Evolutionary conservation across 164 flowering plant species (phyloP).

Genomic region (Stephania yunnanensis): DNA sequence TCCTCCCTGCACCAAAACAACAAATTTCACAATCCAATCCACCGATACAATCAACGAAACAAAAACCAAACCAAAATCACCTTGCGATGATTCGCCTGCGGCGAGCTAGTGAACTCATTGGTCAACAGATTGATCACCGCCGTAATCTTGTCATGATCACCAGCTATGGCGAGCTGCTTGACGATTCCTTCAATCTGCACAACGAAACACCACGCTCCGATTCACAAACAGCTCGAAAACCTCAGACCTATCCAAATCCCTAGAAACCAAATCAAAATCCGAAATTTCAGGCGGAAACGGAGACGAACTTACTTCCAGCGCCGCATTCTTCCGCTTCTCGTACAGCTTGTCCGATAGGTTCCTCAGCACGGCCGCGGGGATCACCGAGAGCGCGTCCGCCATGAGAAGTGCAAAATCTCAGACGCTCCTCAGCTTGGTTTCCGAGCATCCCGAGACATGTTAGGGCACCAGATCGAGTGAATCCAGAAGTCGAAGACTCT

Average conservation of each 20-base stretch:
- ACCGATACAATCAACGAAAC: not conserved
- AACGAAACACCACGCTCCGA: not conserved
- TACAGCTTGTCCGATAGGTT: conserved; percentile 89
- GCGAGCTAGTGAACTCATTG: conserved; percentile 69
- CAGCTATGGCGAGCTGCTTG: conserved; percentile 58
- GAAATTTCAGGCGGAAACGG: not conserved
- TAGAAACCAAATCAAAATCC: not conserved
- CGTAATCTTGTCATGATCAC: conserved; percentile 82
- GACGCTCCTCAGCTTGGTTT: conserved; percentile 11
- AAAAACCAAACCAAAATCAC: conserved; percentile 21
- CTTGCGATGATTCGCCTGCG: conserved; percentile 93
- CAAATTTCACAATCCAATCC: not conserved
- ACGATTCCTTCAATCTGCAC: conserved; percentile 88
- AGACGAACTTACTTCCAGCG: conserved; percentile 55
- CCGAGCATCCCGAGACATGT: conserved; percentile 26
- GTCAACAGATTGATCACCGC: conserved; percentile 73
- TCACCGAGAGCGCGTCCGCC: conserved; percentile 60
- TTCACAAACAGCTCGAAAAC: not conserved
- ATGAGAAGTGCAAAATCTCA: conserved; percentile 15
- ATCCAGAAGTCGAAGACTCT: not conserved
- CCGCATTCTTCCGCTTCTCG: conserved; percentile 97
- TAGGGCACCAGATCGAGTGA: conserved; percentile 4
- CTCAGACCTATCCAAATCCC: not conserved
- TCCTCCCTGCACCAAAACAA: conserved; percentile 58
- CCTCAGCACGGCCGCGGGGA: conserved; percentile 71